Conservation (phyloP, 345 rosid species). For the Brassica cretica region DNA sequence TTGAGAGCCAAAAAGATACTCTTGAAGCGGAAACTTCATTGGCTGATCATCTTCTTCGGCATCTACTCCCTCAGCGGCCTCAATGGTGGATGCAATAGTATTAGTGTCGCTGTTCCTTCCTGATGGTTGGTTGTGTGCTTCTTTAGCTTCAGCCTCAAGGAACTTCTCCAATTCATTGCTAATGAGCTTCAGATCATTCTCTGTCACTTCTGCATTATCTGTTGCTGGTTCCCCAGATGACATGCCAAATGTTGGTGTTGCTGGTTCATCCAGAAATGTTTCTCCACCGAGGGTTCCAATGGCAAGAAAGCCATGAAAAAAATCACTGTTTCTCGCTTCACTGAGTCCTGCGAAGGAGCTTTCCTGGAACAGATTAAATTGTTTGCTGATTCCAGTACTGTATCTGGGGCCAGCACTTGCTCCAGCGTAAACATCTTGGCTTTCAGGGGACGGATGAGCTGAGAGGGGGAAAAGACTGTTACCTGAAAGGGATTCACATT, state of each 20-base stretch:
- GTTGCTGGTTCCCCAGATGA: constrained; percentile 47
- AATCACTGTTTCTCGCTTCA: constrained; percentile 48
- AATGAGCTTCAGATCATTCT: constrained; percentile 63
- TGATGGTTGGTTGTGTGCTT: constrained; percentile 58
- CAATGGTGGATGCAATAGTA: constrained; percentile 54
- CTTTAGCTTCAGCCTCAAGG: constrained; percentile 80
- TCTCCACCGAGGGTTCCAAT: constrained; percentile 87
- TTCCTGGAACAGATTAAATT: constrained; percentile 44
- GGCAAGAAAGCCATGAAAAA: constrained; percentile 78
- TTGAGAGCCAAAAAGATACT: constrained; percentile 69
- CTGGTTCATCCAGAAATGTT: constrained; percentile 50
- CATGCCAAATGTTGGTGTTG: constrained; percentile 69
- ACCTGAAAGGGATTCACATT: constrained; percentile 51
- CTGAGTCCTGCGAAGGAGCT: constrained; percentile 41
- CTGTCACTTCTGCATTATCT: constrained; percentile 52
- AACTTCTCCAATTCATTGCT: constrained; percentile 67
- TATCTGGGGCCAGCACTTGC: constrained; percentile 47
- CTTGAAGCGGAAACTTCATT: constrained; percentile 68
- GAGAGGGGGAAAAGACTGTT: constrained; percentile 55
- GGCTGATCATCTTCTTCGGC: constrained; percentile 49
- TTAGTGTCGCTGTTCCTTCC: constrained; percentile 67
- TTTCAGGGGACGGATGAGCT: constrained; percentile 50
- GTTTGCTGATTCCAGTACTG: constrained; percentile 24
- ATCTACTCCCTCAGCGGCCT: constrained; percentile 47
- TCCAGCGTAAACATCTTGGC: constrained; percentile 40